Base-by-base conservation (phyloP, 805 yeast genomes). In the Lipomyces chichibuensis region DNA sequence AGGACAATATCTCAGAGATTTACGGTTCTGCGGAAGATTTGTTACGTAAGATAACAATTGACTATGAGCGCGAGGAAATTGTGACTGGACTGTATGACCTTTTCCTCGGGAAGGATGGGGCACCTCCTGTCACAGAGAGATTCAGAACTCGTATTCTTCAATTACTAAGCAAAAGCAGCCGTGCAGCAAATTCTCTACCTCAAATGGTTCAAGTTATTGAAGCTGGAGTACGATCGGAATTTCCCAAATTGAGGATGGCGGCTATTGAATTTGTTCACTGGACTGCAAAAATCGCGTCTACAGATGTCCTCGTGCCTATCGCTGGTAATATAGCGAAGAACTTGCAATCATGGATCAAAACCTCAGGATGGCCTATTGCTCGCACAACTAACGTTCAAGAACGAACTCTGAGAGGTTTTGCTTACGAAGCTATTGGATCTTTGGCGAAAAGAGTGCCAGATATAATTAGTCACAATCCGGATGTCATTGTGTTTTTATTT, bases 371-470 rank as follows among this genome's bases (percentile, higher is more conserved):
- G 80, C 80, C 80, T 6, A 27, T 69, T 25, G 60, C 66, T 3
- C 60, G 49, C 20, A 49, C 46, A 11, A 25, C 63, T 25, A 59
- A 61, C 11, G 58, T 58, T 13, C 66, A 65, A 20, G 73, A 62
- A 29, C 63, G 59, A 2, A 71, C 77, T 4, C 88, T 85, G 71
- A 82, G 95, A 71, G 83, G 84, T 72, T 77, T 82, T 51, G 91
- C 90, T 71, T 93, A 91, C 74, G 97, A 91, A 75, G 88, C 96
- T 0, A 76, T 93, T 29, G 95, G 96, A 1, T 83, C 86, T 25
- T 80, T 93, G n/a, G 43, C 54, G 8, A 65, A 64, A 32, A 60
- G 73, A 25, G 52, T 61, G 1, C 71, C 72, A 11, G 56, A 20
- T 8, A 71, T 75, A 0, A 75, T 87, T 39, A 65, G 78, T 1